Conservation (phyloP, 805 yeast genomes). For the Suhomyces tanzawaensis region DNA sequence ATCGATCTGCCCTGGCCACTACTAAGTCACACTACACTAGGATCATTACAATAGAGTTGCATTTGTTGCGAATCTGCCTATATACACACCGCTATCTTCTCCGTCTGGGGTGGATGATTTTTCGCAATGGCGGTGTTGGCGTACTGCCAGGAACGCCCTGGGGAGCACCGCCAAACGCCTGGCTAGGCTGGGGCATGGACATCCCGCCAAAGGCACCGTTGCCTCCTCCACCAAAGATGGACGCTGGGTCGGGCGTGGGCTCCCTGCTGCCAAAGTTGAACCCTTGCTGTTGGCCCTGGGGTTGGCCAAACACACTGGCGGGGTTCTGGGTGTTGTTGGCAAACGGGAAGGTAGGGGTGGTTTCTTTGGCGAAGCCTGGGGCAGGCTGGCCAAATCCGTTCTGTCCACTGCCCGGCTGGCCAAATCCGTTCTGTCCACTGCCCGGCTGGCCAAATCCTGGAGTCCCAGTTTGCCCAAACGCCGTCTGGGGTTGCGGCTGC, state of each 20-base stretch:
- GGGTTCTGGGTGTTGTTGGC: slow-evolving; percentile 5
- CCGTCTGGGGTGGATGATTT: slow-evolving; percentile 12
- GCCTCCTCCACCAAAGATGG: slow-evolving; percentile 23
- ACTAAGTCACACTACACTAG: too few relatives aligned
- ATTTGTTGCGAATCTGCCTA: too few relatives aligned
- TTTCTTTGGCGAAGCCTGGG: slow-evolving; percentile 2
- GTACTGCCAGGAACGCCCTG: slow-evolving; percentile 4
- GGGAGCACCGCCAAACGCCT: slow-evolving; percentile 2
- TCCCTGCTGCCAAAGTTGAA: slow-evolving; percentile 25
- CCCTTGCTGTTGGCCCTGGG: neutral
- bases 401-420: neutral
- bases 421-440: too few relatives aligned
- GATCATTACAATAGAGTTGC: too few relatives aligned
- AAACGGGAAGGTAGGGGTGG: slow-evolving; percentile 7
- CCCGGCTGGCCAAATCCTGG: slow-evolving; percentile 3
- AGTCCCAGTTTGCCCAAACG: slow-evolving; percentile 3
- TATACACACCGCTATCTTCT: slow-evolving; percentile 4
- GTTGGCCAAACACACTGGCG: slow-evolving; percentile 8
- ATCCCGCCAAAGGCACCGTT: slow-evolving; percentile 13
- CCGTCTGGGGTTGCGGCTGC: too few relatives aligned
- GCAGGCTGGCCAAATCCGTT: neutral
- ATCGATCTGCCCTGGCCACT: too few relatives aligned
- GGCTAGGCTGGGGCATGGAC: slow-evolving; percentile 5
- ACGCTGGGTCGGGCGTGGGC: slow-evolving; percentile 32
- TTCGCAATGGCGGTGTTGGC: slow-evolving; percentile 9